Evolutionary conservation across 441 rosid genomes (phyloP), one percentile per base, ranked within the genome.

Genomic region (Aleurites moluccanus): DNA sequence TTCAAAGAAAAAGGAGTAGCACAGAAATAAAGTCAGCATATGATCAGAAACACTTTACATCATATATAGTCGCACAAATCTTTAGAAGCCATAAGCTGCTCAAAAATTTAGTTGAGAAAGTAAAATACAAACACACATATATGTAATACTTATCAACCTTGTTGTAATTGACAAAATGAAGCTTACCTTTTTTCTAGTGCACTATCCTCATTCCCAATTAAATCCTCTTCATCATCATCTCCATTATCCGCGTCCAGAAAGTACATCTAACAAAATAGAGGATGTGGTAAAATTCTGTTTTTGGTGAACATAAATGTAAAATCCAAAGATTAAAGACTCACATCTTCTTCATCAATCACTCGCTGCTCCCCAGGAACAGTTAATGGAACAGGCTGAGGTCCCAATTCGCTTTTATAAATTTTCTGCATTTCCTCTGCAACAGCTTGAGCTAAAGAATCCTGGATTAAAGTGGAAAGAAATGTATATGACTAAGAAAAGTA

Each of bases 341-440:
- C 97, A 84, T 88, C 93, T 60, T 90, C 96, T 80, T 92, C 99
- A 52, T 77, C 82, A 81, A 87, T 75, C 27, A 66, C 55, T 56
- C 65, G 52, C 40, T 10, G 78, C 60, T 85, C 82, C 44, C 89
- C 94, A 2, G 82, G 79, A 82, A 92, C 88, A 68, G 87, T 89
- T 82, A 90, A 77, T 38, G 98, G 98, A 78, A 94, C 96, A 10
- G 93, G 96, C 72, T 81, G 85, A 75, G 98, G 97, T 62, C 96
- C 97, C 86, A 92, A 80, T 86, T 94, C 97, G 69, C 44, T 73
- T 77, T 84, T 81, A 82, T 90, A 91, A 72, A 83, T 84, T 87
- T 90, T 92, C 78, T 88, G 90, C 98, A 92, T 87, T 85, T 94
- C 98, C 75, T 85, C 92, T 27, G 98, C 99, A 77, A 91, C 97